Conservation (phyloP, 352 stramenopile genomes). For the Globisporangium iwayamae region DNA sequence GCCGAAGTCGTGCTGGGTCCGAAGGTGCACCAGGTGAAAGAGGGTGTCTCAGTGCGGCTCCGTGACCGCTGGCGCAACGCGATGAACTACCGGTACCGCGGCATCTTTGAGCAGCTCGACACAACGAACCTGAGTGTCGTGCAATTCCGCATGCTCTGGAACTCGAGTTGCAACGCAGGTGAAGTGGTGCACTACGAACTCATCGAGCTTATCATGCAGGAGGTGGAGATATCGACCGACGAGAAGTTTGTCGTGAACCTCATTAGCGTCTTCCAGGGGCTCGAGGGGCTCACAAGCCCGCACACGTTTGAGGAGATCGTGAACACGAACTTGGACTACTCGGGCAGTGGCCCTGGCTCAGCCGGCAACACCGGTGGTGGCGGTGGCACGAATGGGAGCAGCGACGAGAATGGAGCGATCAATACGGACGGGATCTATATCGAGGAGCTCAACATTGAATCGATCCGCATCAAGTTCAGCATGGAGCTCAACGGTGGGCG, state of each 20-base stretch:
- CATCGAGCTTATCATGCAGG: constrained; percentile 84
- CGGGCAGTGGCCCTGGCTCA: constrained; percentile 17
- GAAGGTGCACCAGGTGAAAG: constrained; percentile 80
- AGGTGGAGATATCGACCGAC: constrained; percentile 86
- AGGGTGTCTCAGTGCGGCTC: constrained; percentile 81
- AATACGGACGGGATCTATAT: constrained; percentile 78
- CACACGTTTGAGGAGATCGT: constrained; percentile 82
- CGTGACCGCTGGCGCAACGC: constrained; percentile 82
- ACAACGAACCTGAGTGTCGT: constrained; percentile 67
- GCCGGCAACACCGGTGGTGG: constrained; percentile 17
- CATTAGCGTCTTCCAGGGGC: constrained; percentile 86
- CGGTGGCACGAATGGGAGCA: constrained; percentile 18
- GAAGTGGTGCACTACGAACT: constrained; percentile 85
- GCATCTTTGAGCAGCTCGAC: constrained; percentile 77
- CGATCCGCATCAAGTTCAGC: constrained; percentile 81
- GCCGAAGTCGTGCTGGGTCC: constrained; percentile 76
- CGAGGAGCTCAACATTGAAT: constrained; percentile 82
- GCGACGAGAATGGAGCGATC: constrained; percentile 17
- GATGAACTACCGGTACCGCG: constrained; percentile 81
- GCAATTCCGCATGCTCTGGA: constrained; percentile 87
- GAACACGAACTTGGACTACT: constrained; percentile 71
- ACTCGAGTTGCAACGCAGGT: constrained; percentile 67
- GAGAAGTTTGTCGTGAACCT: constrained; percentile 90
- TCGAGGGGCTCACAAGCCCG: constrained; percentile 67
- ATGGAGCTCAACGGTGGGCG: constrained; percentile 84